Evolutionary conservation across 768 basidiomycete genomes (phyloP).

Genomic region (Suillus clintonianus): DNA sequence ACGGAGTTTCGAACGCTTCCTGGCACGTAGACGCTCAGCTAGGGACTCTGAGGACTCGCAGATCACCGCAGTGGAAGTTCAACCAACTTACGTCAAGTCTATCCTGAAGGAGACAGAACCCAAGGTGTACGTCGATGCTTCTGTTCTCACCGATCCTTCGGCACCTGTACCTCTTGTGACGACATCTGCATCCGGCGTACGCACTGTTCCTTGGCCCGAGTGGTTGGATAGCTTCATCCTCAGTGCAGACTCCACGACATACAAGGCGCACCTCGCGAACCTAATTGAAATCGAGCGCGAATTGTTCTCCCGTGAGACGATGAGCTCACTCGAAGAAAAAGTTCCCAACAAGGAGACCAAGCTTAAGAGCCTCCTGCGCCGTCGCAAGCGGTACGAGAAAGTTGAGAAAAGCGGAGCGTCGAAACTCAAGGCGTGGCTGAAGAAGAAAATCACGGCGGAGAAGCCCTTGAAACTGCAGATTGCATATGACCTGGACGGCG

Average conservation of each 20-base stretch:
- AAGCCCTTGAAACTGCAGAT: constrained; percentile 40
- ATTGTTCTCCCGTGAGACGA: constrained; percentile 25
- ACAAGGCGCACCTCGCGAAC: constrained; percentile 35
- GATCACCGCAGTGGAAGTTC: constrained; percentile 46
- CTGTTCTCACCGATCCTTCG: constrained; percentile 20
- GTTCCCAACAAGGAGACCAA: constrained; percentile 33
- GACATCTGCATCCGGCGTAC: constrained; percentile 24
- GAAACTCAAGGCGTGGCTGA: constrained; percentile 64
- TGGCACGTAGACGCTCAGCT: constrained; percentile 38
- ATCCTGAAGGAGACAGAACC: constrained; percentile 20
- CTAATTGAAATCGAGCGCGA: constrained; percentile 38
- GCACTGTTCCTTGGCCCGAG: constrained; percentile 38
- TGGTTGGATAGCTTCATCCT: constrained; percentile 41
- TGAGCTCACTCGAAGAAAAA: constrained; percentile 24
- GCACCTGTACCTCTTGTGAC: constrained; percentile 16
- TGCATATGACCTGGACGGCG: constrained; percentile 42
- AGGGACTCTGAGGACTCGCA: constrained; percentile 73
- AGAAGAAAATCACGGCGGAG: constrained; percentile 52
- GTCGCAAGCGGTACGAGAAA: constrained; percentile 39
- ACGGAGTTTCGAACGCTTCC: constrained; percentile 10
- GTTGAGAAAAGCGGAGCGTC: constrained; percentile 40
- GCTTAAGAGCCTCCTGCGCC: constrained; percentile 45
- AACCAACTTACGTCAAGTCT: constrained; percentile 9
- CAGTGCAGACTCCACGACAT: constrained; percentile 37
- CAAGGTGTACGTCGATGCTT: constrained; percentile 16